Evolutionary conservation across 805 yeast genomes (phyloP).

Genomic region (Hanseniaspora guilliermondii): DNA sequence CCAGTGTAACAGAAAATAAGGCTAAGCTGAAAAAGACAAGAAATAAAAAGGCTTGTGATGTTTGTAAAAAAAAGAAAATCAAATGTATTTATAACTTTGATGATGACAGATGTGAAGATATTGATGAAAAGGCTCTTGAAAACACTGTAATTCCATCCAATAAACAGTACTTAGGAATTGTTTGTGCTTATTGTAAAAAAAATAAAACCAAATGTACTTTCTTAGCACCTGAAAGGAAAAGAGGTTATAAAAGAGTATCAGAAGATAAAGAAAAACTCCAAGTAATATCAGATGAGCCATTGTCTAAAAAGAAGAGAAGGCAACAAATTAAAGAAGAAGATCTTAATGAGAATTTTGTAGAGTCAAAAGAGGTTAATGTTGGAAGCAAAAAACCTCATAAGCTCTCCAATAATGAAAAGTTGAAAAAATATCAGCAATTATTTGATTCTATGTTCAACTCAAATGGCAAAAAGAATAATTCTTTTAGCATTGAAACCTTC

Average conservation of each 20-base stretch:
- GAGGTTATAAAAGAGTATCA: slow-evolving; percentile 3
- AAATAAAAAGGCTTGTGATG: slow-evolving; percentile 37
- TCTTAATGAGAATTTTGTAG: neutral
- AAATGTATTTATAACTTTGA: slow-evolving; percentile 35
- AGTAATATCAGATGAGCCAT: neutral
- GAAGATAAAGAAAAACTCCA: neutral
- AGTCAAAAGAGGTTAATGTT: neutral
- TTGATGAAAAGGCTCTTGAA: neutral
- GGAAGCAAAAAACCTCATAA: slow-evolving; percentile 9
- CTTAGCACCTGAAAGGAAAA: slow-evolving; percentile 11
- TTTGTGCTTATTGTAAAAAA: slow-evolving; percentile 2
- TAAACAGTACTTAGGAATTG: slow-evolving; percentile 9
- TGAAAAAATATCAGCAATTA: slow-evolving; percentile 20
- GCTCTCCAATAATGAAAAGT: slow-evolving; percentile 14
- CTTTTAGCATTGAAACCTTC: slow-evolving; percentile 18
- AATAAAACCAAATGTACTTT: slow-evolving; percentile 6
- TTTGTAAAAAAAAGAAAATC: slow-evolving; percentile 56
- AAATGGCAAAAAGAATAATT: neutral
- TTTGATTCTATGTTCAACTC: slow-evolving; percentile 18
- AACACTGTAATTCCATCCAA: slow-evolving; percentile 10
- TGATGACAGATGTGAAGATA: neutral
- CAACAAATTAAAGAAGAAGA: neutral
- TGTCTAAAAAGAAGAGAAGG: neutral
- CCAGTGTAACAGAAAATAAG: neutral
- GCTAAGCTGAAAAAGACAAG: slow-evolving; percentile 27